Base-by-base conservation (phyloP, 2,329 filamentous ascomycete species). In the Macroventuria anomochaeta region DNA sequence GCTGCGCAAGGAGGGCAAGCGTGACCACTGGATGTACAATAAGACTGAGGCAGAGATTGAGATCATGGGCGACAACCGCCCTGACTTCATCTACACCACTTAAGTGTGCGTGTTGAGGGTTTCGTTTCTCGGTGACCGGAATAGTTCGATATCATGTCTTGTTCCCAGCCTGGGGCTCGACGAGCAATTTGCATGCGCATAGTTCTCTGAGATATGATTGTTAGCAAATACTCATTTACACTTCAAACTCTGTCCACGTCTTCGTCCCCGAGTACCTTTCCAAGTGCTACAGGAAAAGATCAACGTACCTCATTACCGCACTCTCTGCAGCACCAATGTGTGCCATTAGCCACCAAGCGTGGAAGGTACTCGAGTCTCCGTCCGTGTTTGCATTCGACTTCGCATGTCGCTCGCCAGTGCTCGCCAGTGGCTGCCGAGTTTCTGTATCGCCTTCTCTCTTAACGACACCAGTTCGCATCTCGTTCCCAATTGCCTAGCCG, bases 81-180 rank as follows among this genome's bases (percentile, higher is more conserved):
- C 89, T 0, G 85, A 90, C 68, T 92, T 92, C 68, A 72, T 86
- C 29, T 92, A 92, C 74, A 88, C 84, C 2, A 73, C 85, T 48
- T 88, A 65, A 56, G 33, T 29, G 46, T 18, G 32, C 13, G 28
- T 44, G 33, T 21, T 26, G 21, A 12, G 18, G 18, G 21, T 5
- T 40, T 43, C 17, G 13, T 36, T 28, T 18, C 18, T n/a, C 6
- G 44, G 20, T 21, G 23, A n/a, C n/a, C n/a, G n/a, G n/a, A 7
- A 26, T 15, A 20, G 8, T n/a, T 13, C 21, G 18, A 40, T 37
- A 18, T 25, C 26, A 31, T 15, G 33, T 29, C 32, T 38, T 15
- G 12, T 8, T 31, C 29, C 31, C 5, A 23, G 10, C 13, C 10
- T 18, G 25, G 21, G 38, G 13, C 15, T 13, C 12, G 28, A 26